Base-by-base conservation (phyloP, 176 grass and related monocot species). In the Puccinellia tenuiflora region DNA sequence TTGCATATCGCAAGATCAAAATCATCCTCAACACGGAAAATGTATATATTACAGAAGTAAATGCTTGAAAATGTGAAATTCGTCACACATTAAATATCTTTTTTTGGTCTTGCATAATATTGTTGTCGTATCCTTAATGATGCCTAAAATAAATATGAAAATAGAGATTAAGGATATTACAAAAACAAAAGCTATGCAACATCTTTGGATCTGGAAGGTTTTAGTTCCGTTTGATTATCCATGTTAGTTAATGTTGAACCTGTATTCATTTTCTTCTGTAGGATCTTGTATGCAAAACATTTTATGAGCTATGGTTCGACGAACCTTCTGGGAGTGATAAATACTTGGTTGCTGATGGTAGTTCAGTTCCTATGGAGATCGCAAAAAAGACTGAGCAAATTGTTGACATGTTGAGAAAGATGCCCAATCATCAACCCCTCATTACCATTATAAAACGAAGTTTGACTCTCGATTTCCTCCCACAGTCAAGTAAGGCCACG, bases 221-320 rank as follows among this genome's bases (percentile, higher is more conserved):
- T 83, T 83, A 50, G 51, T 70, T 84, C 2, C 52, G 45, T 68
- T 59, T 67, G 10, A 39, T 56, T 59, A 30, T 68, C 28, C 17
- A 73, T 75, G 69, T 74, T 39, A 83, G 48, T 78, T 75, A 31
- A 53, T 54, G 83, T 81, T 81, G 79, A 81, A 55, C 5, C 7
- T 6, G 75, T 76, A 13, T 93, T 82, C 14, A 18, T 67, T 84
- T 24, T 46, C 12, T 31, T 73, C 66, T 84, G 73, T 84, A 99
- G 96, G 96, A 99, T 86, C 85, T 99, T 71, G 96, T 99, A 67
- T 94, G 96, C 82, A 99, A 96, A 94, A 99, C 96, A 81, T 99
- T 99, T 90, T 92, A 94, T 81, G 96, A 99, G 57, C 82, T 99
- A 75, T 99, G 96, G 96, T 96, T 99, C 55, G 96, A 99, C 81